Evolutionary conservation across 345 rosid species (phyloP), one percentile per base, ranked within the genome.

Genomic region (Rubroshorea leprosula): DNA sequence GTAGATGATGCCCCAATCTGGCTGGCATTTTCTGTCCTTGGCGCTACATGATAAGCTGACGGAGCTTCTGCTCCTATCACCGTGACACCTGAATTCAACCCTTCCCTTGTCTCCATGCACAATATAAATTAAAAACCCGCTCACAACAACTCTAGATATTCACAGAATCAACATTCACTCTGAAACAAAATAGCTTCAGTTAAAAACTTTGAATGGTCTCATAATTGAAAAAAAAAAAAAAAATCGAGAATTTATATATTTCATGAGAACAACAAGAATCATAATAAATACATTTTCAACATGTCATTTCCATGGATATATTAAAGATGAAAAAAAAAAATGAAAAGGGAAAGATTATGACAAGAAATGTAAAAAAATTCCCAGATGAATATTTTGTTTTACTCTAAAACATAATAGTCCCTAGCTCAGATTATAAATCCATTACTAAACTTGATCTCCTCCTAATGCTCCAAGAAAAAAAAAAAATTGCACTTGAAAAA

Each of bases 61-160:
- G 88, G 95, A 73, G 85, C 82, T 75, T 84, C 90, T 43, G 90
- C 82, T 72, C 95, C 90, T 47, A 82, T 82, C 65, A 80, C 81
- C 15, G 90, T 83, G 62, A 82, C 83, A 24, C 86, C 90, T 11
- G 88, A 68, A 65, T 58, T 73, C 39, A 79, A 65, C 9, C 78
- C 85, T 31, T 81, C 87, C 67, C 80, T 72, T 57, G 79, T 63
- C 64, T 80, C 88, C 90, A 86, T 86, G 64, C 75, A 73, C 27
- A n/a, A n/a, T n/a, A 61, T 47, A 56, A 35, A 35, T 35, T 1
- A 5, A 47, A 43, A 16, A 41, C 31, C 64, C 62, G 16, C 29
- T 66, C 51, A 51, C 26, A 12, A 56, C 47, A 45, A 49, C 31
- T 60, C 17, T 17, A 55, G 44, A 25, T 35, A 59, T 27, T 23